Base-by-base conservation (phyloP, 768 basidiomycete species). In the Kwoniella dejecticola region DNA sequence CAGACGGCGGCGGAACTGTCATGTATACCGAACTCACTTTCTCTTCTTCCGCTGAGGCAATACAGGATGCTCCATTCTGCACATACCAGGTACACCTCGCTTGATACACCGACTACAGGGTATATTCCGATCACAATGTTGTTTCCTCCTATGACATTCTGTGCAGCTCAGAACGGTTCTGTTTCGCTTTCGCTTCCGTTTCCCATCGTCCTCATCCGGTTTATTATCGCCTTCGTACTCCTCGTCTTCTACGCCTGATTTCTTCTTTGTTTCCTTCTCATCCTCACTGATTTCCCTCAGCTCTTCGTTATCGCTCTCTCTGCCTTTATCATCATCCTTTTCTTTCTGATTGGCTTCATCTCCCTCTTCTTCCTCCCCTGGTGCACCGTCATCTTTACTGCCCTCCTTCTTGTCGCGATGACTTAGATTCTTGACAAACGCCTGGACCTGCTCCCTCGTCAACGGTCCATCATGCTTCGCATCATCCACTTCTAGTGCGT, bases 31-130 rank as follows among this genome's bases (percentile, higher is more conserved):
- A 3, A 50, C 72, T 64, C 62, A 70, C 70, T 66, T 71, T 31
- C 65, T 53, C 44, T 60, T 60, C 55, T 72, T 75, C 19, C 69
- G 52, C 41, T 54, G 52, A 5, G 76, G 76, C 24, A 74, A 52
- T 11, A 68, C 45, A 11, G 74, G 71, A 38, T 60, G 63, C 33
- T 77, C 76, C 68, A 75, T 71, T 15, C 68, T 42, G 33, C 76
- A 77, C 63, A 75, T 71, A 15, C 71, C 62, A 1, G 76, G 65
- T 2, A 77, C 65, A 11, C 74, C 74, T 57, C 76, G 66, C 45
- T 71, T 71, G 38, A 77, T 70, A 55, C 76, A 77, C 70, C 74
- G 33, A 23, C 57, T 66, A 49, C 76, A 77, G 10, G 76, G 76
- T 23, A 77, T 71, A 49, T 73, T 75, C 3, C 76, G 60, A 49